These are phyloP conservation scores for Crithidia acanthocephali DNA, from an alignment of 208 protist genomes.

Conservation along the genomic window DNA sequence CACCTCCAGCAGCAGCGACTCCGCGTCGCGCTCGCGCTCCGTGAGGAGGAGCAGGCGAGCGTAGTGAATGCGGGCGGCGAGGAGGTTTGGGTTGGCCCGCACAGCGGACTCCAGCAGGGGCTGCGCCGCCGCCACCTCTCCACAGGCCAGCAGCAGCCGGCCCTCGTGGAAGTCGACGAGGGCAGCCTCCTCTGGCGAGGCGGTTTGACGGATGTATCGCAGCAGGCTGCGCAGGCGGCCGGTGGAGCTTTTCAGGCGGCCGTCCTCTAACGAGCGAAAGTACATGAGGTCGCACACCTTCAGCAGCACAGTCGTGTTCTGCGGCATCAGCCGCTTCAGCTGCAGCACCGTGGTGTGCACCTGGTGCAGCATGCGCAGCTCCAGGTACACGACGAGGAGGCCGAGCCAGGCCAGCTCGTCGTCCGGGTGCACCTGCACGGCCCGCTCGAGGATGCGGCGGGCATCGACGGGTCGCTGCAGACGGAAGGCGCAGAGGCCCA, in stretches of 20 bases:
- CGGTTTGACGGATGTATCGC: conserved; percentile 49
- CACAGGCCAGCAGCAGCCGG: conserved; percentile 57
- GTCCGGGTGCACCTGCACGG: conserved; percentile 61
- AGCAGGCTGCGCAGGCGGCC: conserved; percentile 54
- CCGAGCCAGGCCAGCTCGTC: conserved; percentile 81
- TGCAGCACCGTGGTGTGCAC: conserved; percentile 57
- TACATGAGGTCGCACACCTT: conserved; percentile 85
- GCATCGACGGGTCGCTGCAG: conserved; percentile 55
- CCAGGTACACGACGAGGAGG: conserved; percentile 75
- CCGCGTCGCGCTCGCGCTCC: conserved; percentile 46
- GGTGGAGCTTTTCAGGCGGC: conserved; percentile 42
- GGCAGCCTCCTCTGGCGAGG: conserved; percentile 61
- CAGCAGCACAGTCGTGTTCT: conserved; percentile 78
- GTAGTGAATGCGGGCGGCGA: conserved; percentile 80
- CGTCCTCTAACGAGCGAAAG: conserved; percentile 51
- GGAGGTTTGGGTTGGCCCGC: conserved; percentile 59
- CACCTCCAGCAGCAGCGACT: conserved; percentile 58
- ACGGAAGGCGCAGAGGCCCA: conserved; percentile 82
- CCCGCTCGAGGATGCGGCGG: conserved; percentile 66
- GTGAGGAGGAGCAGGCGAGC: conserved; percentile 63
- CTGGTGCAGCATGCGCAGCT: conserved; percentile 60
- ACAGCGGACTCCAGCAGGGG: conserved; percentile 65
- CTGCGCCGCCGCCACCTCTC: conserved; percentile 60
- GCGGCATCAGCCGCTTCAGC: conserved; percentile 59
- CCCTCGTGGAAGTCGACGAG: conserved; percentile 85